Evolutionary conservation across 345 rosid species (phyloP), one percentile per base, ranked within the genome.

Genomic region (Angophora floribunda): DNA sequence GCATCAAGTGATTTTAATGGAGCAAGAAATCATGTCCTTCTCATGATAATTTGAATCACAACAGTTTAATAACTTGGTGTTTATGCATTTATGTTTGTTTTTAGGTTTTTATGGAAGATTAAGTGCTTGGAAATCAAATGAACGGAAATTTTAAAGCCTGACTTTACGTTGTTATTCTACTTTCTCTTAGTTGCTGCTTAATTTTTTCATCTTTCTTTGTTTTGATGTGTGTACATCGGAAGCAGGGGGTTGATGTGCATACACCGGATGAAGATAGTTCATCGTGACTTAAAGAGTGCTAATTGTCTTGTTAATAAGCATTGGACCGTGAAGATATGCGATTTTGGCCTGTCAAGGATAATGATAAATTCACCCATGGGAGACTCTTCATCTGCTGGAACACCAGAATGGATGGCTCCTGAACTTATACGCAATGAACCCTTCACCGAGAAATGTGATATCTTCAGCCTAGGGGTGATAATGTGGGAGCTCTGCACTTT

Each of bases 381-480:
- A 91, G 98, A 95, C 90, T 89, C 96, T 44, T 94, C 98, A 53
- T 97, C 97, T 80, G 99, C 99, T 44, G 99, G 99, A 92, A 97
- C 99, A 47, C 99, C 99, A 21, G 99, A 97, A 91, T 98, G 99
- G 99, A 98, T 98, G 99, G 99, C 99, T 87, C 99, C 99, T 45
- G 99, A 98, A 86, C 99, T 98, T 59, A 95, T 95, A 65, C 97
- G 98, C 44, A 96, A 95, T 61, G 98, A 97, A 85, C 97, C 97
- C 67, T 97, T 98, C 92, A 94, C 98, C 24, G 99, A 96, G 90
- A 98, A 98, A 91, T 98, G 98, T 17, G 99, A 98, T 91, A 98
- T 98, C 91, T 98, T 98, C 93, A 98, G 99, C 93, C 93, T 98
- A 45, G 99, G 99, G 82, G 99, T 98, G 30, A 95, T 98, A 88